phyloP scores from a whole-genome alignment of 2,329 filamentous ascomycete species.

The Curvularia sp. region DNA sequence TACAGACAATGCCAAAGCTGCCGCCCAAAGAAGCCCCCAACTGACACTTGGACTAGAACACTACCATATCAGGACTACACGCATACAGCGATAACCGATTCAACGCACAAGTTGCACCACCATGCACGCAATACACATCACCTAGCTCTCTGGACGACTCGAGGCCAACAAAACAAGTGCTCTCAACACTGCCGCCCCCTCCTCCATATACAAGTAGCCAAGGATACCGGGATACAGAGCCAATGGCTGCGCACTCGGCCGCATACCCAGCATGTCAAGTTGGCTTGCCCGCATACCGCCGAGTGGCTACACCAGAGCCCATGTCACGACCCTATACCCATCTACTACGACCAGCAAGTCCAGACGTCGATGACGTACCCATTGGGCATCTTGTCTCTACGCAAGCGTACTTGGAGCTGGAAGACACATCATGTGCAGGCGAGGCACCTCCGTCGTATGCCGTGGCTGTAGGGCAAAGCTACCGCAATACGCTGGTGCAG shows the following conservation, averaged over 20 bases:
- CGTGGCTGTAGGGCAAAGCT: conserved; percentile 34
- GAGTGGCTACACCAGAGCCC: conserved; percentile 1
- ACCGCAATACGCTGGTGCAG: conserved; percentile 37
- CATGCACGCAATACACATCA: conserved; percentile 1
- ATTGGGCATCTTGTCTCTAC: conserved; percentile 34
- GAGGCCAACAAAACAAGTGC: conserved; percentile 11
- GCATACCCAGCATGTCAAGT: background rate
- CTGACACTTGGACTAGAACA: conserved; percentile 11
- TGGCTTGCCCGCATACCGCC: conserved; percentile 35
- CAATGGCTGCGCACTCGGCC: background rate
- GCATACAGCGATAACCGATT: conserved; percentile 6
- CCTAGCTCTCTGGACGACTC: conserved; percentile 5
- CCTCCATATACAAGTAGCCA: conserved; percentile 8
- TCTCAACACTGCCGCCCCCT: conserved; percentile 2
- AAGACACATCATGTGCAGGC: conserved; percentile 23
- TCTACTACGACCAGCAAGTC: conserved; percentile 3
- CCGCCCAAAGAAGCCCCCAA: background rate
- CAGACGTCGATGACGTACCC: conserved; percentile 38
- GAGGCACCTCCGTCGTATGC: conserved; percentile 42
- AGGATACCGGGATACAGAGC: background rate
- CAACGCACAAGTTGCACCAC: background rate
- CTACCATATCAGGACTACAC: conserved; percentile 1
- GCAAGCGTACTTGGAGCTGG: conserved; percentile 13
- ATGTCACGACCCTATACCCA: conserved; percentile 17
- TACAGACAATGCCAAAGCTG: conserved; percentile 1